Percentiles rank a stretch among this genome's conserved stretches.
Evolutionary conservation across 306 rosid genomes (phyloP).

Genomic region (Rosa multiflora): DNA sequence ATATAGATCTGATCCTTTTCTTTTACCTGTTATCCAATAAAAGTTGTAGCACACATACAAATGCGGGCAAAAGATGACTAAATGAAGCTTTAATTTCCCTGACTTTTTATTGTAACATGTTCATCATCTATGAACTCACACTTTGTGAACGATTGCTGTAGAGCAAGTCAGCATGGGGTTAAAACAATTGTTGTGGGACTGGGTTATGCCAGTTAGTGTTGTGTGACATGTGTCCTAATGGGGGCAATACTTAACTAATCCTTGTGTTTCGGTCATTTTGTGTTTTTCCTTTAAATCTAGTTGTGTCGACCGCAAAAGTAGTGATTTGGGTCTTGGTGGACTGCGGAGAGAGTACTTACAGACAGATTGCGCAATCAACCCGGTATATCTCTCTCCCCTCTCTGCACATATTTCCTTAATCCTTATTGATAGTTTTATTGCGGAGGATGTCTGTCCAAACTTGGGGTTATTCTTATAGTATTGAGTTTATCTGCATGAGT

Average conservation of each 20-base stretch:
- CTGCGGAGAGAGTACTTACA: slow-evolving; percentile 73
- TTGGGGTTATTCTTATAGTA: neutral
- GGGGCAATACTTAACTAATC: neutral
- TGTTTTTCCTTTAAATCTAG: slow-evolving; percentile 30
- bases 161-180: neutral
- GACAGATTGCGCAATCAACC: slow-evolving; percentile 77
- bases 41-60: neutral
- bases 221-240: neutral
- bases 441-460: neutral
- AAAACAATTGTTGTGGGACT: neutral
- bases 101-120: neutral
- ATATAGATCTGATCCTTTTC: neutral
- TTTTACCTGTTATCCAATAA: neutral
- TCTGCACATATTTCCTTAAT: neutral
- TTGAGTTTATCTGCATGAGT: neutral
- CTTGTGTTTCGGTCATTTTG: slow-evolving; percentile 6
- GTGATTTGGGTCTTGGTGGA: slow-evolving; percentile 91
- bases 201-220: neutral
- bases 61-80: neutral
- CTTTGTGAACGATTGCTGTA: neutral
- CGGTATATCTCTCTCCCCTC: slow-evolving; percentile 39
- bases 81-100: neutral
- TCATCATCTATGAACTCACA: neutral
- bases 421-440: neutral
- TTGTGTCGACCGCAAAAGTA: slow-evolving; percentile 88